A percentile compares a stretch with the other conserved stretches of the same genome.
These are phyloP conservation scores for Gaultheria prostrata DNA, from an alignment of 148 eudicot species.

Conservation along the genomic window DNA sequence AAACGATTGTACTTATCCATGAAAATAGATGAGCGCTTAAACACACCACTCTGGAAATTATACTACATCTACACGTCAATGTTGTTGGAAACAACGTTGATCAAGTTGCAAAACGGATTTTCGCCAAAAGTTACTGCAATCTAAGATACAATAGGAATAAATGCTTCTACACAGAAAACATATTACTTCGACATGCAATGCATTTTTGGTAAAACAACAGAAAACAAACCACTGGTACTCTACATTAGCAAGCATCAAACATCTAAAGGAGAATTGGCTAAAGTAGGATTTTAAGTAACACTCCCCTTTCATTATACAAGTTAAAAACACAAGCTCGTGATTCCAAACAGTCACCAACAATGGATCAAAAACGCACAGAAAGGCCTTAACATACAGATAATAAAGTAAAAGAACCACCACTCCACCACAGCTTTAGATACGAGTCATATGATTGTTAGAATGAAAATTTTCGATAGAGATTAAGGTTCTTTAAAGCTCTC, in stretches of 20 bases:
- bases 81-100: background rate
- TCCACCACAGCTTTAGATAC: background rate
- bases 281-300: background rate
- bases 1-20: background rate
- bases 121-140: background rate
- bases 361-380: background rate
- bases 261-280: background rate
- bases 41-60: background rate
- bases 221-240: background rate
- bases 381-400: background rate
- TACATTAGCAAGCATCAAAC: background rate
- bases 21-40: background rate
- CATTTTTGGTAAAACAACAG: background rate
- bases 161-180: background rate
- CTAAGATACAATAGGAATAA: background rate
- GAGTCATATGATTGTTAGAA: background rate
- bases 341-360: background rate
- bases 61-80: background rate
- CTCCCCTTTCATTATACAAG: background rate
- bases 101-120: background rate
- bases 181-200: background rate
- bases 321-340: conserved; percentile 1
- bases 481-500: background rate
- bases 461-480: background rate
- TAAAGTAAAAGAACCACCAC: background rate